Evolutionary conservation across 139 green algal genomes (phyloP).

Genomic region (Coccomyxa sp.): DNA sequence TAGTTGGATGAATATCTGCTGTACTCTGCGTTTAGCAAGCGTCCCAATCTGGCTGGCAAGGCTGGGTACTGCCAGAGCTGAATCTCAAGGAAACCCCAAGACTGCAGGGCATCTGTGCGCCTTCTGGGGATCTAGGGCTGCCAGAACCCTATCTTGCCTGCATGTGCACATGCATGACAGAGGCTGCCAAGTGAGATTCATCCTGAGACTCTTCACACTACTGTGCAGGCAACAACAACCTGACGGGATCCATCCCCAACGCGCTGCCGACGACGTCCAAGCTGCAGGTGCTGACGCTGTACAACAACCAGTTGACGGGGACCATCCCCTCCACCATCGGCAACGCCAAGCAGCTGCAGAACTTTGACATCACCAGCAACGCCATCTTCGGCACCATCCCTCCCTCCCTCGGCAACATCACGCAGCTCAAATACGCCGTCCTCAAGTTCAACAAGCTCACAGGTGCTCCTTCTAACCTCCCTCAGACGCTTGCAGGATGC

Average conservation of each 20-base stretch:
- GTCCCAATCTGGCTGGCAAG: too few species aligned
- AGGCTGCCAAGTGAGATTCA: too few species aligned
- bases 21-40: too few species aligned
- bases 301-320: constrained; percentile 13
- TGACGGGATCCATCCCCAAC: constrained; percentile 4
- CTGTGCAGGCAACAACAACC: constrained; percentile 4
- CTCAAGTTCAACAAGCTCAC: constrained; percentile 9
- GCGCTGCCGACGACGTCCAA: background rate
- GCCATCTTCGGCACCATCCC: constrained; percentile 2
- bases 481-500: too few species aligned
- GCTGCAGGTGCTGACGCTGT: constrained; percentile 6
- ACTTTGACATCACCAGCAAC: constrained; percentile 9
- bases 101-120: too few species aligned
- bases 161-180: too few species aligned
- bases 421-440: background rate
- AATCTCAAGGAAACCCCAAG: too few species aligned
- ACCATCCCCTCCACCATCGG: background rate
- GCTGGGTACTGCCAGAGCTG: too few species aligned
- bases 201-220: too few species aligned
- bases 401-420: background rate
- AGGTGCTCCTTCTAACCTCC: background rate
- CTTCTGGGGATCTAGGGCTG: too few species aligned
- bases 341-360: background rate
- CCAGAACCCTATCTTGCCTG: too few species aligned
- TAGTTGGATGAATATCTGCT: too few species aligned